Base-by-base conservation (phyloP, 805 yeast genomes). In the Hanseniaspora meyeri region DNA sequence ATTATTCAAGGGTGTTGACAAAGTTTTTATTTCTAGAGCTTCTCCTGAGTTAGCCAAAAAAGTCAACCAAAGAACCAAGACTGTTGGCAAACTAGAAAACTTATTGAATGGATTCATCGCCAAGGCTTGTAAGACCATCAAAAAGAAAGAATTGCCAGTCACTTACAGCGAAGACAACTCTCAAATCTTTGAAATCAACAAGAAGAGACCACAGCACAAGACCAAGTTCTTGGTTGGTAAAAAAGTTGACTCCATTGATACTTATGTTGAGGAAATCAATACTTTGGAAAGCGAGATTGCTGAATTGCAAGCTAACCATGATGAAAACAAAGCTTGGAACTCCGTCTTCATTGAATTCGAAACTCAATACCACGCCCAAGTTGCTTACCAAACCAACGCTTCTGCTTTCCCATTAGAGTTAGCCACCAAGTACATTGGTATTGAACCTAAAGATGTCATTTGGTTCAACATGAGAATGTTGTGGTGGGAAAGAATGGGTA, bases 291-390 rank as follows among this genome's bases (percentile, higher is more conserved):
- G 68, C 4, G 84, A 83, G 63, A 79, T 85, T 59, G 70, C 67
- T 49, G 72, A 71, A 46, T 62, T 83, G 62, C 91, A 85, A 66
- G 65, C 70, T 36, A 70, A 68, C 37, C 81, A 75, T 64, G 67
- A 72, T 55, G 69, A 70, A 17, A 67, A 71, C 11, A 72, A 72
- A 48, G 85, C 90, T n/a, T 81, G 87, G 73, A 87, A 88, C 67
- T 81, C 91, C 4, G 79, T 85, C 37, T 82, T 85, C 61, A 89
- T 85, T 43, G 91, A 85, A 69, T 85, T 85, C 64, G 87, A 81
- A 49, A 78, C 81, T 60, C 91, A 85, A 67, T 84, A 82, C 67
- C 72, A 74, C 59, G 91, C 91, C 7, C 91, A 85, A 67, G 65
- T 82, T 59, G 93, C 93, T 0, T 75, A 68, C 60, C 91, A 84